phyloP scores from a whole-genome alignment of 805 yeast species.

The Metschnikowia aberdeeniae region DNA sequence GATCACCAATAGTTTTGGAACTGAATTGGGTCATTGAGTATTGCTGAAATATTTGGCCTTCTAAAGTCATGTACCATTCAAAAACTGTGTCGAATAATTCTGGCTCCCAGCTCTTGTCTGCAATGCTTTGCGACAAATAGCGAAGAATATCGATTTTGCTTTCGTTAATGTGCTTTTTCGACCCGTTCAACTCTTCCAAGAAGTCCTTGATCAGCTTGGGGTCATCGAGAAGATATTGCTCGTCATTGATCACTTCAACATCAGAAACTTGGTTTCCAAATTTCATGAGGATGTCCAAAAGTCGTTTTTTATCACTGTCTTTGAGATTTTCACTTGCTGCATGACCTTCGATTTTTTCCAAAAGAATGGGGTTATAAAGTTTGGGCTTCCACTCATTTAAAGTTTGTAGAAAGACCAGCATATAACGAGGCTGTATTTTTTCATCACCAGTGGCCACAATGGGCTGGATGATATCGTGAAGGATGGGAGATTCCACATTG shows the following conservation, averaged over 20 bases:
- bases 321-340: constrained; percentile 8
- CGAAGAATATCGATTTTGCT: constrained; percentile 24
- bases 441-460: constrained; percentile 6
- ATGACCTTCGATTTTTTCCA: constrained; percentile 3
- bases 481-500: constrained; percentile 2
- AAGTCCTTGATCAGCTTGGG: constrained; percentile 11
- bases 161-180: constrained; percentile 17
- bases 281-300: constrained; percentile 34
- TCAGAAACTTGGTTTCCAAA: constrained; percentile 22
- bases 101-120: constrained; percentile 8
- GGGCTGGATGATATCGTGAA: constrained; percentile 13
- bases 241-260: constrained; percentile 3
- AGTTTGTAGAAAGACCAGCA: constrained; percentile 20
- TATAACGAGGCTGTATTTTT: constrained; percentile 8
- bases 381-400: constrained; percentile 28
- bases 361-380: constrained; percentile 14
- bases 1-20: not conserved
- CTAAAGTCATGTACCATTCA: constrained; percentile 34
- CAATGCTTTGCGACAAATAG: constrained; percentile 18
- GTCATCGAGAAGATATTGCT: constrained; percentile 7
- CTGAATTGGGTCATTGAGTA: constrained; percentile 1
- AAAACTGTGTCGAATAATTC: constrained; percentile 30
- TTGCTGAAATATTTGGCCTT: constrained; percentile 16
- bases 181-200: constrained; percentile 11
- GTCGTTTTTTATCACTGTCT: constrained; percentile 29